These are phyloP conservation scores for Hypoxylon trugodes DNA, from an alignment of 495 filamentous ascomycete genomes.

Conservation along the genomic window DNA sequence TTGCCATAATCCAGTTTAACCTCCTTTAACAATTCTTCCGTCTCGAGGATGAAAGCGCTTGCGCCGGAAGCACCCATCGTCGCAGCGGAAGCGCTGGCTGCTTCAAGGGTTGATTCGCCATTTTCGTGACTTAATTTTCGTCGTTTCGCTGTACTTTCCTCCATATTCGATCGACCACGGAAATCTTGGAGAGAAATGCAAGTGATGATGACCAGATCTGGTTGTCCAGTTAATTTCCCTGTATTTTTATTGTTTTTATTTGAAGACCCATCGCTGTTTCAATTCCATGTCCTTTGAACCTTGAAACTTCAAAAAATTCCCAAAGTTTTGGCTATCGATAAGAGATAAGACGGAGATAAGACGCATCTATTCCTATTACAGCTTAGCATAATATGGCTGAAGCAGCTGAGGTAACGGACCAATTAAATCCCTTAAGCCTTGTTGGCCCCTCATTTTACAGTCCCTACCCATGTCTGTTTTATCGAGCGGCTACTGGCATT, in stretches of 20 bases:
- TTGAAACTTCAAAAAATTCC: constrained; percentile 22
- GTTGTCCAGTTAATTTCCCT: constrained; percentile 1
- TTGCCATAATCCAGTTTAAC: constrained; percentile 74
- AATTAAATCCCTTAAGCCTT: not conserved
- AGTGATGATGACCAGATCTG: not conserved
- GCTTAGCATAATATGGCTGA: constrained; percentile 11
- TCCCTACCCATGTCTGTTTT: constrained; percentile 6
- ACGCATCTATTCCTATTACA: constrained; percentile 7
- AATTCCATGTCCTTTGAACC: not conserved
- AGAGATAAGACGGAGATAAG: no score
- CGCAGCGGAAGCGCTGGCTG: constrained; percentile 34
- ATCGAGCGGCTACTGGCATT: not conserved
- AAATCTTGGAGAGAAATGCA: not conserved
- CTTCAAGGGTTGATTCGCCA: constrained; percentile 40
- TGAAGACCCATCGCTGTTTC: not conserved
- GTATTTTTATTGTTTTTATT: not conserved
- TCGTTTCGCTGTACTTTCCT: constrained; percentile 54
- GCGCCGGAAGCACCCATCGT: constrained; percentile 48
- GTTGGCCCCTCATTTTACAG: constrained; percentile 16
- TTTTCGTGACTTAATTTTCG: constrained; percentile 56
- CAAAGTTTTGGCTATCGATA: constrained; percentile 29
- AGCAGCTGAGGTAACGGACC: not conserved
- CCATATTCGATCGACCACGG: constrained; percentile 46
- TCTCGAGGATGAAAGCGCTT: constrained; percentile 85
- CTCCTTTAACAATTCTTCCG: constrained; percentile 80